These are phyloP conservation scores for Salmacisia buchloeana DNA, from an alignment of 1,284 basidiomycete genomes.

Conservation along the genomic window DNA sequence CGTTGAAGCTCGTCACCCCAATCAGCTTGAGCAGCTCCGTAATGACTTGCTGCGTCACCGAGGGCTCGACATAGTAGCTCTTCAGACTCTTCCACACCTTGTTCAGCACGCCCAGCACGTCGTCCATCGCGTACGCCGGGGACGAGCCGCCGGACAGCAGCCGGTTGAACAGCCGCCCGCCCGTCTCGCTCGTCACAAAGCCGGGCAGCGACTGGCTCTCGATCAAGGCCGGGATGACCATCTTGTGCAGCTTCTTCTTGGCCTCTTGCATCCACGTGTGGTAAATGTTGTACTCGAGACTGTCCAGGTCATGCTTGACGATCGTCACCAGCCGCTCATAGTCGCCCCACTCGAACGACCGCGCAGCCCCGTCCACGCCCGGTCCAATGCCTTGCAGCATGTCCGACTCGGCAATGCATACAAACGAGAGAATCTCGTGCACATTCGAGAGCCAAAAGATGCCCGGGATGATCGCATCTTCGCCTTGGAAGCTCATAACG, in stretches of 20 bases:
- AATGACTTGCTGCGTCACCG: slow-evolving; percentile 91
- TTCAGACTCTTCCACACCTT: slow-evolving; percentile 98
- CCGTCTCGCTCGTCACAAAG: slow-evolving; percentile 91
- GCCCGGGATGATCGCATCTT: slow-evolving; percentile 91
- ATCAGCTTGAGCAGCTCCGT: slow-evolving; percentile 94
- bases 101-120: slow-evolving; percentile 92
- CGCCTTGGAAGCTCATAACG: slow-evolving; percentile 87
- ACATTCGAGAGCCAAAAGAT: slow-evolving; percentile 99
- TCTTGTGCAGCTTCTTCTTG: slow-evolving; percentile 92
- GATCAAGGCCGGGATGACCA: slow-evolving; percentile 96
- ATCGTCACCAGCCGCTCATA: slow-evolving; percentile 94
- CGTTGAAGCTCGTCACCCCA: slow-evolving; percentile 96
- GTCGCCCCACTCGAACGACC: slow-evolving; percentile 92
- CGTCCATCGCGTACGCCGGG: slow-evolving; percentile 97
- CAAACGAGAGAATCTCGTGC: slow-evolving; percentile 99
- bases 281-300: slow-evolving; percentile 98
- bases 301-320: slow-evolving; percentile 97
- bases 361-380: slow-evolving; percentile 76
- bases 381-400: slow-evolving; percentile 97
- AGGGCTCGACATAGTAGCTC: slow-evolving; percentile 98
- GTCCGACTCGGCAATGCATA: slow-evolving; percentile 95
- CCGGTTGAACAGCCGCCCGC: slow-evolving; percentile 86
- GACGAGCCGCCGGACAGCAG: slow-evolving; percentile 69
- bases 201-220: slow-evolving; percentile 96
- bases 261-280: slow-evolving; percentile 99